Percentiles rank a stretch among this genome's conserved stretches.
phyloP scores from a whole-genome alignment of 805 yeast species.

The Kodamaea laetipori region DNA sequence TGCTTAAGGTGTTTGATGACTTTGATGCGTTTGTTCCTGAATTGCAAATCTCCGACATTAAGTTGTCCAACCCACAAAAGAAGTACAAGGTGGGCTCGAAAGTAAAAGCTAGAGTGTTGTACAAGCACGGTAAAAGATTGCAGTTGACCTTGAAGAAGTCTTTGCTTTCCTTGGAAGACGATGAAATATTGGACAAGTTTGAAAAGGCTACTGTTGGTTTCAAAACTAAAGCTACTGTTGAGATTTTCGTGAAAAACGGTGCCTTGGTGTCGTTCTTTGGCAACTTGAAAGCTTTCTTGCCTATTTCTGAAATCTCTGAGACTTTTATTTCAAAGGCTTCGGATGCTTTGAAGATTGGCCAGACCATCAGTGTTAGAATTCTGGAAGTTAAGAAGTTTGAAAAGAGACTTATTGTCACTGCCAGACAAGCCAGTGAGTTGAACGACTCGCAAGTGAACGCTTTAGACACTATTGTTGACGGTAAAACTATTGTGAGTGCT shows the following conservation, averaged over 20 bases:
- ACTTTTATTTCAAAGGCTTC: conserved; percentile 76
- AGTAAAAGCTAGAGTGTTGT: conserved; percentile 73
- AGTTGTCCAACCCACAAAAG: conserved; percentile 85
- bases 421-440: conserved; percentile 59
- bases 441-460: conserved; percentile 49
- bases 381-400: conserved; percentile 54
- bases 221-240: conserved; percentile 73
- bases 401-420: conserved; percentile 67
- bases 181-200: conserved; percentile 46
- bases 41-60: conserved; percentile 79
- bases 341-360: conserved; percentile 80
- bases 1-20: conserved; percentile 62
- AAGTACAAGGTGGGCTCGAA: conserved; percentile 84
- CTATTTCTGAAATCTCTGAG: conserved; percentile 87
- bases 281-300: conserved; percentile 73
- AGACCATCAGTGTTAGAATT: conserved; percentile 73
- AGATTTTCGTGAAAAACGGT: conserved; percentile 71
- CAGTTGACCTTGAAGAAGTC: conserved; percentile 80
- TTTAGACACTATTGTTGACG: conserved; percentile 54
- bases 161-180: conserved; percentile 65
- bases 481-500: conserved; percentile 61
- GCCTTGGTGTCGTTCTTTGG: conserved; percentile 86
- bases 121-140: conserved; percentile 51
- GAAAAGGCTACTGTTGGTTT: conserved; percentile 46
- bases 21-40: conserved; percentile 77